Conservation (phyloP, 2,329 filamentous ascomycete genomes). For the Aureobasidium sp. region DNA sequence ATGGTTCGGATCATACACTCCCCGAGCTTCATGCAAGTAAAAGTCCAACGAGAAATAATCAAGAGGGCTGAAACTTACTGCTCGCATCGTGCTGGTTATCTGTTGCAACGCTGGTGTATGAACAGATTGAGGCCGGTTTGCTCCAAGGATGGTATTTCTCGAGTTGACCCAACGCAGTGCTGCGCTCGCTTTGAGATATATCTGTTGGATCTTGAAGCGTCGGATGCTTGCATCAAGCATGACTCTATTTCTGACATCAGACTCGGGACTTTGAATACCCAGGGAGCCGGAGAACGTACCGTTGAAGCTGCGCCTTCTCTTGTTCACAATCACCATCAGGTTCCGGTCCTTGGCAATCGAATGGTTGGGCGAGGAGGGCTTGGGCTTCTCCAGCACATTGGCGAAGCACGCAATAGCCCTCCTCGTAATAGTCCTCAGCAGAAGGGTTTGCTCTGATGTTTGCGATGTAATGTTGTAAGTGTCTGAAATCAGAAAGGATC, state of each 20-base stretch:
- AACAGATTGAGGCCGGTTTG: constrained; percentile 38
- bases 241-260: constrained; percentile 36
- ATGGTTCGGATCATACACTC: not conserved
- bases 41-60: not conserved
- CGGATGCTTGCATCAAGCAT: constrained; percentile 52
- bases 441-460: constrained; percentile 43
- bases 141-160: constrained; percentile 42
- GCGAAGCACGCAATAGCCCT: constrained; percentile 50
- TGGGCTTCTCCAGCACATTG: constrained; percentile 49
- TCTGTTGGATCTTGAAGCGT: constrained; percentile 52
- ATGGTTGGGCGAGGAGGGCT: constrained; percentile 45
- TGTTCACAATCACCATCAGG: constrained; percentile 41
- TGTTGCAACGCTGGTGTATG: constrained; percentile 42
- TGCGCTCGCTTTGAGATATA: constrained; percentile 50
- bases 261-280: not conserved
- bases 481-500: constrained; percentile 56
- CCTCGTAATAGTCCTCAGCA: constrained; percentile 48
- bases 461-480: constrained; percentile 49
- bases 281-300: constrained; percentile 32
- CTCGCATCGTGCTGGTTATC: constrained; percentile 39
- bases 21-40: not conserved
- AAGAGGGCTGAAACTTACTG: constrained; percentile 19
- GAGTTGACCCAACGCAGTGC: constrained; percentile 51
- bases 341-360: constrained; percentile 34
- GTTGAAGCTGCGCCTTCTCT: constrained; percentile 47